phyloP scores from a whole-genome alignment of 257 asterid species.

The Penstemon newberryi region DNA sequence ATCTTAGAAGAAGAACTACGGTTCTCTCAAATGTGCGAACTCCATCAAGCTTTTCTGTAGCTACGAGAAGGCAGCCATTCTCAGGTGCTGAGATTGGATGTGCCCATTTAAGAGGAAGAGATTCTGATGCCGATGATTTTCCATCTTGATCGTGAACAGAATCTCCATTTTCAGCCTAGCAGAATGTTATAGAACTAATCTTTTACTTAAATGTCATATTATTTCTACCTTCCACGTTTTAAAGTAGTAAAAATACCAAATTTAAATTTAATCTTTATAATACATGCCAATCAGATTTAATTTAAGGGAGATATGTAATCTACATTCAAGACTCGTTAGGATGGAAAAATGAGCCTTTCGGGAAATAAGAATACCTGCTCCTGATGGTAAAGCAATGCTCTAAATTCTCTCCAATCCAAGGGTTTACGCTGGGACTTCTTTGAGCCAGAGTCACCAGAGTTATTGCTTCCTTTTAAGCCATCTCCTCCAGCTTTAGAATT shows the following conservation, averaged over 20 bases:
- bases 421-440: conserved; percentile 51
- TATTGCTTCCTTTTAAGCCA: conserved; percentile 53
- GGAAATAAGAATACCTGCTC: conserved; percentile 46
- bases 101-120: conserved; percentile 89
- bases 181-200: conserved; percentile 23
- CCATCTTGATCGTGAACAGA: conserved; percentile 46
- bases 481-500: conserved; percentile 60
- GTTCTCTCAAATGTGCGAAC: conserved; percentile 82
- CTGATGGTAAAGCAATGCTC: conserved; percentile 64
- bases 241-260: conserved; percentile 1
- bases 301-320: not conserved
- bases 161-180: conserved; percentile 57
- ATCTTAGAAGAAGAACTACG: conserved; percentile 82
- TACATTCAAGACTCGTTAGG: not conserved
- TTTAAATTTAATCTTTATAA: conserved; percentile 4
- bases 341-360: conserved; percentile 13
- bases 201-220: conserved; percentile 14
- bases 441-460: conserved; percentile 38
- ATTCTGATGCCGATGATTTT: conserved; percentile 37
- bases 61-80: conserved; percentile 87
- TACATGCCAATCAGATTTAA: not conserved
- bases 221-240: not conserved
- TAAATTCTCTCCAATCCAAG: conserved; percentile 68
- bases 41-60: conserved; percentile 94
- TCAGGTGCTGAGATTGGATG: conserved; percentile 96